phyloP scores from a whole-genome alignment of 2,329 filamentous ascomycete genomes.

The Chaetomiaceae sp. region DNA sequence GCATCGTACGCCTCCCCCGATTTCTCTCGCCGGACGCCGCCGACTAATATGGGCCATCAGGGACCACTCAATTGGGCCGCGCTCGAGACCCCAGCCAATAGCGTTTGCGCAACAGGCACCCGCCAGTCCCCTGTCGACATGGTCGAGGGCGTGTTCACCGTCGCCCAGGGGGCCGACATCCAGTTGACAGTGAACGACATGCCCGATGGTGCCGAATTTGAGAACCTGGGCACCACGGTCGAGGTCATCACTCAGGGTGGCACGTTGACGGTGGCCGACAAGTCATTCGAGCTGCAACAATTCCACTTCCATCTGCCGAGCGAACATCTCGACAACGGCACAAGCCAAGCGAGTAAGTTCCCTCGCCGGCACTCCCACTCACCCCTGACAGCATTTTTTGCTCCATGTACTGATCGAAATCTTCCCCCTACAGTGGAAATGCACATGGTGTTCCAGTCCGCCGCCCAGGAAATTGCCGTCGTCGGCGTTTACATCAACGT shows the following conservation, averaged over 20 bases:
- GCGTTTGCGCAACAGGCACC: slow-evolving; percentile 46
- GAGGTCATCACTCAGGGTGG: slow-evolving; percentile 47
- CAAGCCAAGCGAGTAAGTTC: slow-evolving; percentile 41
- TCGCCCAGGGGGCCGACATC: slow-evolving; percentile 32
- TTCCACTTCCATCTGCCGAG: slow-evolving; percentile 50
- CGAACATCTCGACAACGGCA: slow-evolving; percentile 44
- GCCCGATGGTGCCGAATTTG: slow-evolving; percentile 43
- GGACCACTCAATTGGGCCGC: slow-evolving; percentile 26
- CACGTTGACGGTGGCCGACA: slow-evolving; percentile 33
- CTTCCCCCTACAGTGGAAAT: slow-evolving; percentile 43
- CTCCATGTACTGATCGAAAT: too few species aligned
- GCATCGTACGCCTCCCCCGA: slow-evolving; percentile 14
- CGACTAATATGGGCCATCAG: slow-evolving; percentile 9
- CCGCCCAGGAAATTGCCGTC: slow-evolving; percentile 39
- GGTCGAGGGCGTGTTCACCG: slow-evolving; percentile 34
- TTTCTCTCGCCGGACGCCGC: too few species aligned
- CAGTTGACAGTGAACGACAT: slow-evolving; percentile 40
- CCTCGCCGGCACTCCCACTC: not conserved
- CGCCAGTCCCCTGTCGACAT: slow-evolving; percentile 58
- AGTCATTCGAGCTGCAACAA: slow-evolving; percentile 39
- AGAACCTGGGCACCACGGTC: slow-evolving; percentile 56
- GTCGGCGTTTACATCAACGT: slow-evolving; percentile 43
- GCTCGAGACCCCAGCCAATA: slow-evolving; percentile 34
- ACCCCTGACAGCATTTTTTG: too few species aligned
- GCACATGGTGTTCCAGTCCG: slow-evolving; percentile 56